Base-by-base conservation (phyloP, 2,329 filamentous ascomycete species). In the Botrytis byssoidea region DNA sequence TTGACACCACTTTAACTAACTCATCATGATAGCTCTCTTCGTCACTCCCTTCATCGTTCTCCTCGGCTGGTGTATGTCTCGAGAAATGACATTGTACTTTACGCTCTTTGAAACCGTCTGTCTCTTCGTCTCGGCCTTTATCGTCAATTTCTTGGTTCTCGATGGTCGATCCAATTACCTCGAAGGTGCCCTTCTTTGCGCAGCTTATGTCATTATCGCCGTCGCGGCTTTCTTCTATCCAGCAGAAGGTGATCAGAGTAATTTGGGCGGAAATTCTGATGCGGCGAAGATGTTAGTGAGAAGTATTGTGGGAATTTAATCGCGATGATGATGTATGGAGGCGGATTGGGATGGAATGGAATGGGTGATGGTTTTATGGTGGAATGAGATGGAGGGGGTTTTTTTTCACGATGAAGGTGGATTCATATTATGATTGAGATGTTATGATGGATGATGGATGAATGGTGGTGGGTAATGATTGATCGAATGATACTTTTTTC, bases 71-170 rank as follows among this genome's bases (percentile, higher is more conserved):
- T 87, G 86, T 74, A 87, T 92, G 81, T 83, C 86, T 75, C 88
- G 87, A 74, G 85, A 90, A n/a, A 92, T 93, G 90, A 88, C 91
- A 42, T 86, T 97, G 48, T 94, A 95, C 84, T 97, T 97, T 82
- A 93, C 93, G 74, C 87, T 94, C 67, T 97, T 97, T 82, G 93
- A 97, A 86, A 97, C 93, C 0, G 92, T 96, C 35, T 93, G 92
- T 73, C 88, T 97, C 79, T 97, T 97, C 82, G 89, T 95, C 70
- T 92, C 90, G 70, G 91, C 94, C 12, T 90, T 97, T 76, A 94
- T 97, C 76, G 93, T 95, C 83, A 96, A 95, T 83, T 97, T 96
- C 81, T 84, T 97, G 74, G 93, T 97, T 67, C 85, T 95, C 75
- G 94, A 97, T 79, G 93, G 93, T 18, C 88, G 94, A 81, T 94